These are phyloP conservation scores for Tricholoma flavovirens DNA, from an alignment of 768 basidiomycete species.

Conservation along the genomic window DNA sequence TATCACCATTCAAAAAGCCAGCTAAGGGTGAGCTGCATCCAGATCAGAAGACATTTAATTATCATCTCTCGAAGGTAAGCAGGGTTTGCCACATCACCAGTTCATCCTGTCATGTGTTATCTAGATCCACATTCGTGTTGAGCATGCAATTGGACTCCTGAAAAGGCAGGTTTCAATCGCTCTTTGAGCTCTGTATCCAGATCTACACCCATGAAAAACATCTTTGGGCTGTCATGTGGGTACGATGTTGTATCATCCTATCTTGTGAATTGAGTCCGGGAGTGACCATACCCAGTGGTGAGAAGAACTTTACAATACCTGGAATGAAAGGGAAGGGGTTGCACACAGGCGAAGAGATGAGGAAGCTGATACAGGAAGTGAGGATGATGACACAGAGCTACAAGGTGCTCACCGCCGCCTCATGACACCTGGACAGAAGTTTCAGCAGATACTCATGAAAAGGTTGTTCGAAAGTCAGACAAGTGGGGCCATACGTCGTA, in stretches of 20 bases:
- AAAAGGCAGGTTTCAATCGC: slow-evolving; percentile 22
- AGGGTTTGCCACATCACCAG: not conserved
- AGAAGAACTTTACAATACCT: not conserved
- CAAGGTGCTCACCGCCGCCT: not conserved
- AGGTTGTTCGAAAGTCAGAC: not conserved
- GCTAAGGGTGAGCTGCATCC: slow-evolving; percentile 7
- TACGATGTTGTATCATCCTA: slow-evolving; percentile 14
- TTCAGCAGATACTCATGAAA: not conserved
- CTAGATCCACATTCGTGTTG: slow-evolving; percentile 10
- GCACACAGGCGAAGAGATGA: not conserved
- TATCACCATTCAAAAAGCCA: slow-evolving; percentile 4
- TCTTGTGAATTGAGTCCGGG: slow-evolving; percentile 7
- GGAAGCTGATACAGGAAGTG: not conserved
- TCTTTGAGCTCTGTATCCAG: slow-evolving; percentile 14
- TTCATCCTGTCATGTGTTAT: not conserved
- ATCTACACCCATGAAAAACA: slow-evolving; percentile 12
- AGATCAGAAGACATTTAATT: slow-evolving; percentile 9
- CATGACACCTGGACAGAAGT: not conserved
- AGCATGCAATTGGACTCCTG: slow-evolving; percentile 23
- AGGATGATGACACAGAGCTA: not conserved
- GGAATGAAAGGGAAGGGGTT: not conserved
- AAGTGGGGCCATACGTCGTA: not conserved
- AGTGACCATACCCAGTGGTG: not conserved
- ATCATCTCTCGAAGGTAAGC: slow-evolving; percentile 12
- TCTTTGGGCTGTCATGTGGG: slow-evolving; percentile 12